A percentile compares a stretch with the other conserved stretches of the same genome.
Evolutionary conservation across 352 stramenopile genomes (phyloP).

Genomic region (Globisporangium nunn): DNA sequence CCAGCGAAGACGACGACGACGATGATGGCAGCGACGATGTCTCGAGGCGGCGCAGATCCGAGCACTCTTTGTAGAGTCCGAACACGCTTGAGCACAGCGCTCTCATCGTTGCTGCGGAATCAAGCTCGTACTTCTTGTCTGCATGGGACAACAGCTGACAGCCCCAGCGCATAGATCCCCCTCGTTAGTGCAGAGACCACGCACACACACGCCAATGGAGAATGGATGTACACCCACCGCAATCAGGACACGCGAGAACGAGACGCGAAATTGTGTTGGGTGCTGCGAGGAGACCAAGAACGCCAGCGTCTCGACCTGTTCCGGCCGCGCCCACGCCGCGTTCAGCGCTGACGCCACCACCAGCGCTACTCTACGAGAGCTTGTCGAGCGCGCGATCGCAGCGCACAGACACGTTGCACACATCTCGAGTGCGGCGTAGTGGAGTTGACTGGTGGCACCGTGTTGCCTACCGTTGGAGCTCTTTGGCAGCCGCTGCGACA

Average conservation of each 20-base stretch:
- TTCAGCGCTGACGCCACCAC: not conserved
- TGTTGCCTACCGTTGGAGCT: not conserved
- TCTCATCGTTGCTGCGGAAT: conserved; percentile 12
- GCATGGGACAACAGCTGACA: not conserved
- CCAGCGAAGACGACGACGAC: not conserved
- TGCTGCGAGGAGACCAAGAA: conserved; percentile 24
- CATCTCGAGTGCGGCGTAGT: conserved; percentile 15
- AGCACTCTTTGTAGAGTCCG: conserved; percentile 29
- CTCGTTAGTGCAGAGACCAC: not conserved
- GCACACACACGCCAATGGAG: not conserved
- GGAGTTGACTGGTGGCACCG: not conserved
- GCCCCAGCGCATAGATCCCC: not conserved
- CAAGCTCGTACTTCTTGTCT: not conserved
- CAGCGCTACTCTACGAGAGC: not conserved
- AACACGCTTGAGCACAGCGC: conserved; percentile 28
- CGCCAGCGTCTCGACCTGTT: not conserved
- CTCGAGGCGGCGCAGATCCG: conserved; percentile 9
- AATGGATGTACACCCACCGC: conserved; percentile 15
- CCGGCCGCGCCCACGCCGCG: not conserved
- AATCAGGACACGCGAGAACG: conserved; percentile 27
- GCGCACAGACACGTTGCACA: conserved; percentile 8
- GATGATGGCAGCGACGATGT: not conserved
- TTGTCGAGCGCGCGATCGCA: not conserved
- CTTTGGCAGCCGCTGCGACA: conserved; percentile 1
- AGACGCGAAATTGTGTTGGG: conserved; percentile 28